phyloP scores from a whole-genome alignment of 768 basidiomycete genomes.

The Boletus bicolor region DNA sequence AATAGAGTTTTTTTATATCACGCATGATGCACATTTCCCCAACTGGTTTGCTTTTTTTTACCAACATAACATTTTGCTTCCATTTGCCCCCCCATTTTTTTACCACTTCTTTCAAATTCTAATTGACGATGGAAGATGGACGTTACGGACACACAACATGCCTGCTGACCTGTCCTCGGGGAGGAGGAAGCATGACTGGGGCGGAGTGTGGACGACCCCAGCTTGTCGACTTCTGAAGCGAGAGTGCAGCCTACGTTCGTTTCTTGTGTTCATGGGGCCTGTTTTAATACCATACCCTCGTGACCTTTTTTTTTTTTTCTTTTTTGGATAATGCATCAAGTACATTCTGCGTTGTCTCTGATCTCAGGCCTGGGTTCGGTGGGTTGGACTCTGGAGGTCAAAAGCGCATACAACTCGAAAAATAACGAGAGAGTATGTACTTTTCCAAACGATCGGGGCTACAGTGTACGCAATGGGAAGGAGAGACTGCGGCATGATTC shows the following conservation, averaged over 20 bases:
- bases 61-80: conserved; percentile 1
- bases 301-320: background rate
- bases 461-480: no score
- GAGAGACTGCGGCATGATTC: no score
- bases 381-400: no score
- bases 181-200: background rate
- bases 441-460: no score
- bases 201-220: background rate
- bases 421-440: no score
- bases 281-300: conserved; percentile 15
- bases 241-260: conserved; percentile 20
- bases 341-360: no score
- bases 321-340: background rate
- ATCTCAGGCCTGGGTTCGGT: no score
- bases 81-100: background rate
- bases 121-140: conserved; percentile 26
- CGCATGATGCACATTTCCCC: conserved; percentile 3
- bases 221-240: background rate
- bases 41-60: background rate
- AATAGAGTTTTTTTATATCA: conserved; percentile 14
- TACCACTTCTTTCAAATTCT: conserved; percentile 1
- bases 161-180: conserved; percentile 14
- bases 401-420: no score
- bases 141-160: conserved; percentile 22
- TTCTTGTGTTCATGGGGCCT: conserved; percentile 6